These are phyloP conservation scores for Vaccinium macrocarpon DNA, from an alignment of 148 eudicot genomes.

Conservation along the genomic window DNA sequence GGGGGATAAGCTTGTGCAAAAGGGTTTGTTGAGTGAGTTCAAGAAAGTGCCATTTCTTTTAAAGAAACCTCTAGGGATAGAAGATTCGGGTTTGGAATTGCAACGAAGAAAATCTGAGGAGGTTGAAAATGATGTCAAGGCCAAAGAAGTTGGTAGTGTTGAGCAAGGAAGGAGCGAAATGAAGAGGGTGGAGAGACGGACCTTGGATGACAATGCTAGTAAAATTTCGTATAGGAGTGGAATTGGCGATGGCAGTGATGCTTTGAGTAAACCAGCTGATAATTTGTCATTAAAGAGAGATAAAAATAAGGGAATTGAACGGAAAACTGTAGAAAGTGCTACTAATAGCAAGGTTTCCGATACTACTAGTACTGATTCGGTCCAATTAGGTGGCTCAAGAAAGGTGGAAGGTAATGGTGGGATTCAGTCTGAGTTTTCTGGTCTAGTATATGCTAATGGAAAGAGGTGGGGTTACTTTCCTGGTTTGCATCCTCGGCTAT, in stretches of 20 bases:
- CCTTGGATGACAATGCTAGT: constrained; percentile 35
- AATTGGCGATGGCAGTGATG: constrained; percentile 10
- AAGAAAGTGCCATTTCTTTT: constrained; percentile 50
- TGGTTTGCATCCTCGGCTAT: constrained; percentile 57
- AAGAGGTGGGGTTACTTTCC: constrained; percentile 90
- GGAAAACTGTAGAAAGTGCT: constrained; percentile 11
- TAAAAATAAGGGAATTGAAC: constrained; percentile 13
- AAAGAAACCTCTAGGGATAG: constrained; percentile 43
- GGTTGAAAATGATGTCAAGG: constrained; percentile 16
- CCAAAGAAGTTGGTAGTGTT: constrained; percentile 14
- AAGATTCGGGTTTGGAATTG: constrained; percentile 16
- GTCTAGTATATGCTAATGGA: constrained; percentile 55
- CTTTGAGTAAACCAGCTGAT: neutral
- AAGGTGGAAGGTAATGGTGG: constrained; percentile 21
- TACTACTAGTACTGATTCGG: constrained; percentile 18
- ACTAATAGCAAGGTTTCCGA: constrained; percentile 3
- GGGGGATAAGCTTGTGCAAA: constrained; percentile 62
- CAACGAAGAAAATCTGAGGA: neutral
- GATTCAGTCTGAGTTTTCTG: constrained; percentile 34
- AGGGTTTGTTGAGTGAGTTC: constrained; percentile 50
- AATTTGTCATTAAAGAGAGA: constrained; percentile 1
- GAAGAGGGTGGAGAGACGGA: constrained; percentile 38
- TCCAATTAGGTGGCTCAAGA: constrained; percentile 14
- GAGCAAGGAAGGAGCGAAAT: constrained; percentile 24
- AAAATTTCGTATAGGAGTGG: constrained; percentile 10